Percentiles rank a stretch among this genome's conserved stretches.
Evolutionary conservation across 768 basidiomycete genomes (phyloP).

Genomic region (Russula virescens): DNA sequence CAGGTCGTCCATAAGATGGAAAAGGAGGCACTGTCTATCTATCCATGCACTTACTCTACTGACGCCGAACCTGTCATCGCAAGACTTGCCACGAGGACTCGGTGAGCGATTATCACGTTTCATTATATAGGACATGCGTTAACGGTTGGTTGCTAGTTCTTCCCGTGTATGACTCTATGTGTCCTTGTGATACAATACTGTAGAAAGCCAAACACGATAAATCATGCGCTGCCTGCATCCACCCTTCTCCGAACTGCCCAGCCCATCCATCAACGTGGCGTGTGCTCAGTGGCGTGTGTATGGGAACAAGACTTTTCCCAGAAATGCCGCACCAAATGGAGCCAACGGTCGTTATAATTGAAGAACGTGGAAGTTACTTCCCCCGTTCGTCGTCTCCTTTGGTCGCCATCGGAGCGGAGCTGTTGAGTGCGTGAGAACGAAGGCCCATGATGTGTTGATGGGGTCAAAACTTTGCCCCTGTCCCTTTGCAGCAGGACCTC

Average conservation of each 20-base stretch:
- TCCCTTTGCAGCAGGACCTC: no score
- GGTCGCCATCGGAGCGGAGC: background rate
- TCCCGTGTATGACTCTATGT: background rate
- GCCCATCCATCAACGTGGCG: constrained; percentile 8
- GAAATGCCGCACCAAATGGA: constrained; percentile 1
- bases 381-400: background rate
- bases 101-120: background rate
- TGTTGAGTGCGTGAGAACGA: background rate
- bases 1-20: background rate
- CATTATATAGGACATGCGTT: background rate
- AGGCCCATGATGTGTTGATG: background rate
- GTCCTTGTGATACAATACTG: background rate
- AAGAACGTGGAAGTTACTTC: background rate
- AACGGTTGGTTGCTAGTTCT: background rate
- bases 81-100: background rate
- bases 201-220: background rate
- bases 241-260: background rate
- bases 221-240: background rate
- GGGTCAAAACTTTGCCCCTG: background rate
- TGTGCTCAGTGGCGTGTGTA: background rate
- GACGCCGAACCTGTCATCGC: no score
- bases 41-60: no score
- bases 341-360: background rate
- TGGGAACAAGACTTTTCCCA: background rate
- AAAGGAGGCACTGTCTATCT: no score